Evolutionary conservation across 768 basidiomycete genomes (phyloP), one percentile per base, ranked within the genome.

Genomic region (Dioszegia crocea): DNA sequence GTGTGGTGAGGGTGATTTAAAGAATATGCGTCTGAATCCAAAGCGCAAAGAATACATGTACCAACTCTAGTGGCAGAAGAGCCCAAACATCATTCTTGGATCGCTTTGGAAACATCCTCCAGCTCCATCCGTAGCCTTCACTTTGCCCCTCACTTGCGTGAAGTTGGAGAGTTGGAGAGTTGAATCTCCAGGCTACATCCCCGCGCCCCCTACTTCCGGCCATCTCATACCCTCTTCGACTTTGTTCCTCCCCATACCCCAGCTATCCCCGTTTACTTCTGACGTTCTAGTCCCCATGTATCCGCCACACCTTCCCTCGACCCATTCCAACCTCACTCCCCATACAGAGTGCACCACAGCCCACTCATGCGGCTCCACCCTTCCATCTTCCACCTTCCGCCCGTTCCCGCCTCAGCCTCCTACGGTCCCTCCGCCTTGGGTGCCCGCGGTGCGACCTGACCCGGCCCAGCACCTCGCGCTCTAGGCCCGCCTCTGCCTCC

Each of bases 131-230:
- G 6, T 36, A 21, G 1, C 26, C 45, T 46, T 16, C 30, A 14
- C 29, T 26, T 49, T 27, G 19, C 55, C 27, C 1, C n/a, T 45
- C 31, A 17, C 41, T n/a, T 31, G 45, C 33, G 50, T 11, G 8
- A 38, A 57, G 24, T 29, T 49, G 61, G 21, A 63, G 61, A 57
- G 24, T 29, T 49, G 61, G 21, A 63, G 61, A 63, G 61, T 63
- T 63, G 61, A 63, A 63, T 63, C 61, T 59, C 57, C 61, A 8
- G 57, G 57, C 52, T 43, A 30, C 26, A 44, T 53, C 58, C 58
- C 4, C 40, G 36, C 21, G 11, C 44, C 44, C 5, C 38, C 49
- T n/a, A 11, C 47, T n/a, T 27, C 48, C 30, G 31, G 2, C 14
- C 33, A 6, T n/a, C n/a, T n/a, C n/a, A n/a, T n/a, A n/a, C n/a